These are phyloP conservation scores for Taphrina pruni DNA, from an alignment of 1,139 yeast species.

Conservation along the genomic window DNA sequence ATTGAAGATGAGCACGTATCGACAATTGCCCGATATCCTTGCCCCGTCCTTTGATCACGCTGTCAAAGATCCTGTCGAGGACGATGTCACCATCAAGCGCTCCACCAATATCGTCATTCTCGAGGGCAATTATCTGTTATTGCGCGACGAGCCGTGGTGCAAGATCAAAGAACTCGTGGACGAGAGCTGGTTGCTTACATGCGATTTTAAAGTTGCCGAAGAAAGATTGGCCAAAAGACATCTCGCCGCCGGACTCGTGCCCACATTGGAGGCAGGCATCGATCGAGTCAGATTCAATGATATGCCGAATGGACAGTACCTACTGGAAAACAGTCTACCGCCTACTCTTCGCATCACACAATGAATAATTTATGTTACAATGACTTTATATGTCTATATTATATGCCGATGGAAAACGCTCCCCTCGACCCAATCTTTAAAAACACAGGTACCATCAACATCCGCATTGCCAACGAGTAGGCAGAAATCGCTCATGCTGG, in stretches of 20 bases:
- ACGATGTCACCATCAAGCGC: constrained; percentile 58
- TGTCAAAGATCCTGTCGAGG: constrained; percentile 63
- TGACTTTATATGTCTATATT: not conserved
- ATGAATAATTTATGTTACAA: not conserved
- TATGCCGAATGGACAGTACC: constrained; percentile 62
- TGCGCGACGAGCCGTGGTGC: constrained; percentile 54
- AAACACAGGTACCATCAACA: too few relatives aligned
- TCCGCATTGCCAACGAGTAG: too few relatives aligned
- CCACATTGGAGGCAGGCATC: constrained; percentile 63
- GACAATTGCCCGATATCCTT: constrained; percentile 48
- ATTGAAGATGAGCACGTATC: constrained; percentile 45
- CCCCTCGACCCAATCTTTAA: too few relatives aligned
- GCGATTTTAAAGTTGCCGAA: constrained; percentile 58
- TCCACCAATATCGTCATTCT: constrained; percentile 60
- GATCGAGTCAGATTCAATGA: constrained; percentile 73
- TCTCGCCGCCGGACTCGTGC: constrained; percentile 65
- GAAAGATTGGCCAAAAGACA: constrained; percentile 74
- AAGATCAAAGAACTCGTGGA: constrained; percentile 50
- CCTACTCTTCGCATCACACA: constrained; percentile 18
- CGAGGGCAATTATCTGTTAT: constrained; percentile 59
- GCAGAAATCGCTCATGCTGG: not conserved
- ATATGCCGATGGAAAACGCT: not conserved
- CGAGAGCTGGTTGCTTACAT: constrained; percentile 54
- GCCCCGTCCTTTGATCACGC: constrained; percentile 83
- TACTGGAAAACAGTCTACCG: constrained; percentile 14